Conservation (phyloP, 208 protist genomes). For the Angomonas desouzai region DNA sequence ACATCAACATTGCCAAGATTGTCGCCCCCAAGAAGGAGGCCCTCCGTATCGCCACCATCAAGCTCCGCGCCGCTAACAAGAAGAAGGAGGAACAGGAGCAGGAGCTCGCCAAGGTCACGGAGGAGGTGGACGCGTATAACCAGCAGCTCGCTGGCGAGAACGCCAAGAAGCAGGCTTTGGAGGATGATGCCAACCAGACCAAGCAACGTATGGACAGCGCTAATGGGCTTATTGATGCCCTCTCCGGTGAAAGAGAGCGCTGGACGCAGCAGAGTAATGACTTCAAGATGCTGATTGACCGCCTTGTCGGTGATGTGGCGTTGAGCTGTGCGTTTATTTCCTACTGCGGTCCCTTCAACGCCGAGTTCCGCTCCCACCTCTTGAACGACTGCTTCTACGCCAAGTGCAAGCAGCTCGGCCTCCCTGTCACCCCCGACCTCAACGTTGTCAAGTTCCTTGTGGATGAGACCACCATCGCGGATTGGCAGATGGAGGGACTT, state of each 20-base stretch:
- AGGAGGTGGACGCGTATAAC: conserved; percentile 93
- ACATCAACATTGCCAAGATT: conserved; percentile 97
- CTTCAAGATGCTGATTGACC: conserved; percentile 94
- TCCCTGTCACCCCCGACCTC: conserved; percentile 91
- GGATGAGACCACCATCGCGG: conserved; percentile 94
- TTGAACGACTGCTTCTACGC: conserved; percentile 92
- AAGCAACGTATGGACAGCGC: conserved; percentile 96
- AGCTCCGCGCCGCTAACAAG: conserved; percentile 90
- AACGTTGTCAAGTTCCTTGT: conserved; percentile 96
- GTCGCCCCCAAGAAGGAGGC: conserved; percentile 96
- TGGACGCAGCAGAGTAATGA: conserved; percentile 97
- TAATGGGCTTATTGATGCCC: conserved; percentile 95
- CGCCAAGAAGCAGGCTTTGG: conserved; percentile 94
- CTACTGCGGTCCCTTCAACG: conserved; percentile 99
- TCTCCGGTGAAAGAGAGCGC: conserved; percentile 96
- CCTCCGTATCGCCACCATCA: conserved; percentile 84
- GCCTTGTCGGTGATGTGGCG: conserved; percentile 96
- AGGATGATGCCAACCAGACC: conserved; percentile 95
- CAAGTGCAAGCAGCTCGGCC: conserved; percentile 89
- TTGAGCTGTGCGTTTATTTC: conserved; percentile 97
- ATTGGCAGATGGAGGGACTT: conserved; percentile 98
- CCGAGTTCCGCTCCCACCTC: conserved; percentile 93
- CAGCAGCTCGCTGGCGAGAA: conserved; percentile 91
- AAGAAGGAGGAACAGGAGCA: conserved; percentile 96
- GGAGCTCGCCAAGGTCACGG: conserved; percentile 92